A percentile compares a stretch with the other conserved stretches of the same genome.
Evolutionary conservation across 2,329 filamentous ascomycete genomes (phyloP).

Genomic region (Claviceps sp.): DNA sequence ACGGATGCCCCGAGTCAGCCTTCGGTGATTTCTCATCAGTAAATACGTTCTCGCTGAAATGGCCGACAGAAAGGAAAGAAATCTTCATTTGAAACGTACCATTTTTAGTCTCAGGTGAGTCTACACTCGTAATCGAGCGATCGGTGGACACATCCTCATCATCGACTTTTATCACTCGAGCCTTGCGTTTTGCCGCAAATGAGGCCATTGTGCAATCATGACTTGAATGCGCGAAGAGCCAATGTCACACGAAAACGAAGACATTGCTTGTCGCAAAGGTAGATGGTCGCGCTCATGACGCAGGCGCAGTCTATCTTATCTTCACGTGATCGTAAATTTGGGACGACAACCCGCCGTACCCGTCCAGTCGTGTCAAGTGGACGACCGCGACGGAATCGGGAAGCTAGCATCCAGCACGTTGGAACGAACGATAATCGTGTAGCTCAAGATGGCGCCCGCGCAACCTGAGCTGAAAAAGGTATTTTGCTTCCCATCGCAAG

Average conservation of each 20-base stretch:
- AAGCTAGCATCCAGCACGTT: constrained; percentile 9
- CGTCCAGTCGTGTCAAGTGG: constrained; percentile 9
- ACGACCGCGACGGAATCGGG: constrained; percentile 13
- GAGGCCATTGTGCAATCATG: constrained; percentile 31
- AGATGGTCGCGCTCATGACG: neutral
- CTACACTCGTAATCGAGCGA: constrained; percentile 8
- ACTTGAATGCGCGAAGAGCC: neutral
- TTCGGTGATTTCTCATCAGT: constrained; percentile 19
- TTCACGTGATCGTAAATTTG: constrained; percentile 29
- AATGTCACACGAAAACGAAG: neutral
- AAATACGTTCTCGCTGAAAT: constrained; percentile 11
- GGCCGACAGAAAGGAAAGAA: neutral
- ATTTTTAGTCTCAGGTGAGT: constrained; percentile 16
- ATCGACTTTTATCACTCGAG: constrained; percentile 60
- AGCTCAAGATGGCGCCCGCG: constrained; percentile 80
- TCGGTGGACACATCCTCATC: constrained; percentile 45
- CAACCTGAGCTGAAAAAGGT: constrained; percentile 99
- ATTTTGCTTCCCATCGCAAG: constrained; percentile 8
- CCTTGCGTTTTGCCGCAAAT: constrained; percentile 50
- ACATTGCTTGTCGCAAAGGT: neutral
- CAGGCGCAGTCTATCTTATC: constrained; percentile 28
- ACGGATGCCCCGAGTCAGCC: constrained; percentile 16
- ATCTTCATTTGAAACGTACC: constrained; percentile 20
- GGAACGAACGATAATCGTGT: constrained; percentile 4
- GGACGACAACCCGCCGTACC: neutral